Evolutionary conservation across 148 eudicot genomes (phyloP), one percentile per base, ranked within the genome.

Genomic region (Talinum fruticosum): DNA sequence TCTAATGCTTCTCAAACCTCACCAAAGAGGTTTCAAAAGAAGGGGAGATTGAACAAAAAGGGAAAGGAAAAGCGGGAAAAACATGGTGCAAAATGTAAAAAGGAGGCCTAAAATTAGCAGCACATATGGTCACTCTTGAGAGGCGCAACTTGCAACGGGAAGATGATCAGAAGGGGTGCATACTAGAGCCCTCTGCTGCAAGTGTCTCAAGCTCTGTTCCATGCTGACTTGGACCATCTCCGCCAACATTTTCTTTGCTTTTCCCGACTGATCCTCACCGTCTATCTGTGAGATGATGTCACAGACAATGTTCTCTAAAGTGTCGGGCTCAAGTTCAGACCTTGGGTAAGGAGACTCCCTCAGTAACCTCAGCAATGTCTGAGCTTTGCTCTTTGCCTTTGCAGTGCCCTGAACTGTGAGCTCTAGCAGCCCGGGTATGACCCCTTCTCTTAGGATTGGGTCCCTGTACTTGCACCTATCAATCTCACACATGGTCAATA

Each of bases 201-300:
- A 79, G 78, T 91, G 98, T 80, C 89, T 84, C 83, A 91, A 87
- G 80, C 99, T 96, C 89, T 91, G 97, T 76, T 96, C 98, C 99
- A 96, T 96, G 83, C 99, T 96, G 78, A 93, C 98, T 78, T 93
- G 98, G 12, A 96, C 97, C 99, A 96, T 93, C 53, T 93, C 98
- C 0, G 99, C 88, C 66, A 96, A 84, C 98, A 96, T 90, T 85
- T 88, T 87, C 90, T 91, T 91, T 21, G 99, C 99, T 75, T 96
- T 96, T 24, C 91, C 95, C 0, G 87, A 75, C 79, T 96, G 97
- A 29, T 90, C 98, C 69, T 93, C 97, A 5, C 88, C 93, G 33
- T 96, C 97, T 33, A 96, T 90, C 80, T 85, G 92, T 19, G 95
- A 93, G 75, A 96, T 90, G 19, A 96, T 82, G 57, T 84, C 85